Base-by-base conservation (phyloP, 768 basidiomycete genomes). In the Strobilomyces dryophilus region DNA sequence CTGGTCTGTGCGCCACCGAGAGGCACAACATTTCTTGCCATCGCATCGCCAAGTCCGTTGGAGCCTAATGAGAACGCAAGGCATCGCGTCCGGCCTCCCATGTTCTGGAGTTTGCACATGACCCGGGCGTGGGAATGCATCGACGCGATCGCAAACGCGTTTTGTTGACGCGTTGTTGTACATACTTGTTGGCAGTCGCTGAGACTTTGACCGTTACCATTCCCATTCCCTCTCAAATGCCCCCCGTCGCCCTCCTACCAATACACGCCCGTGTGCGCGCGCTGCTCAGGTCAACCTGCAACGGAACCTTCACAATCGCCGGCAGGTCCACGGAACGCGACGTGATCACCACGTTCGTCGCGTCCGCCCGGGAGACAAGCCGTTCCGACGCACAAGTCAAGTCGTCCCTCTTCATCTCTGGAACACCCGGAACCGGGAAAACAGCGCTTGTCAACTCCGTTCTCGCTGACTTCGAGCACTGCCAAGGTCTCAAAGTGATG, bases 391-490 rank as follows among this genome's bases (percentile, higher is more conserved):
- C 60, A 24, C 54, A 55, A 5, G 49, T 55, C 21, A 63, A 71
- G 26, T 74, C 81, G 10, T 77, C 81, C 40, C 75, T 95, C 53
- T 98, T 95, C 68, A 85, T 98, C 48, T 95, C 94, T 9, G 95
- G 95, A 9, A 83, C 92, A 2, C 93, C 94, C 4, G 95, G 95
- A 1, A 92, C 92, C 3, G 92, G 92, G 18, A 95, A 95, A 73
- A 95, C 91, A 2, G 92, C 91, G 0, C 74, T 95, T 4, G 81
- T 93, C 26, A 85, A 86, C 61, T 74, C 83, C 5, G 72, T 91
- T 27, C 66, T 94, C 20, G 52, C 67, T n/a, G 68, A 72, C 8
- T 57, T 79, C 26, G 68, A 74, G 24, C 72, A 74, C 29, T 58
- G 59, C 40, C 50, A 61, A 6, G 66, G 75, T n/a, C 65, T 80